Conservation (phyloP, 176 grass and related monocot genomes). For the Themeda triandra region DNA sequence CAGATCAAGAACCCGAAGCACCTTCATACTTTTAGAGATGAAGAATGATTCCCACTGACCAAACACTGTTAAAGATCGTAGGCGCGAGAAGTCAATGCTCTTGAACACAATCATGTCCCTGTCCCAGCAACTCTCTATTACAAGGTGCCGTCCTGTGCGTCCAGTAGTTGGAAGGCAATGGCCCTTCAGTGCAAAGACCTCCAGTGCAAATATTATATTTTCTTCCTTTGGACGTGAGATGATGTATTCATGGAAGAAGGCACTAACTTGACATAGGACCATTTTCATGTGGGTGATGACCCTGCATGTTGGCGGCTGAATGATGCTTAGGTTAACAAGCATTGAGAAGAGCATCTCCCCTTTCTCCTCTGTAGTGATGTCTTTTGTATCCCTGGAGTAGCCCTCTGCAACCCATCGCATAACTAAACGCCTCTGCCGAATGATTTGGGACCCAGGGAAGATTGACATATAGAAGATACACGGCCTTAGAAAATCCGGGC, state of each 20-base stretch:
- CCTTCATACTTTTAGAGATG: not conserved
- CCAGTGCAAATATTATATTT: not conserved
- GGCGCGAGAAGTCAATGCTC: not conserved
- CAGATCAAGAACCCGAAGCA: not conserved
- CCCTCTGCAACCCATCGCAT: not conserved
- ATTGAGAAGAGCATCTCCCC: not conserved
- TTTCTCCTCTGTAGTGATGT: not conserved
- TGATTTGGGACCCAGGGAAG: not conserved
- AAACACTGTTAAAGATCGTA: not conserved
- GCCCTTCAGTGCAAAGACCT: not conserved
- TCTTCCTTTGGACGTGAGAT: not conserved
- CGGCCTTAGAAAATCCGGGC: not conserved
- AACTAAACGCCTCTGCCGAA: not conserved
- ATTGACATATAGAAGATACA: slow-evolving; percentile 1
- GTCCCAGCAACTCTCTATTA: not conserved
- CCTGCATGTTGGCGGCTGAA: not conserved
- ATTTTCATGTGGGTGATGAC: not conserved
- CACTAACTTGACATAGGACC: not conserved
- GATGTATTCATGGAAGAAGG: not conserved
- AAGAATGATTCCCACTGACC: not conserved
- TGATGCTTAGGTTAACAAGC: not conserved
- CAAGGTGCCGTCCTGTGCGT: not conserved
- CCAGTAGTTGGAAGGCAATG: not conserved
- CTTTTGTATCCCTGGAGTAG: not conserved
- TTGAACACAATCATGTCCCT: not conserved